Percentiles rank a stretch among this genome's conserved stretches.
These are phyloP conservation scores for Zoysia pacifica DNA, from an alignment of 176 grass and related monocot species.

Conservation along the genomic window DNA sequence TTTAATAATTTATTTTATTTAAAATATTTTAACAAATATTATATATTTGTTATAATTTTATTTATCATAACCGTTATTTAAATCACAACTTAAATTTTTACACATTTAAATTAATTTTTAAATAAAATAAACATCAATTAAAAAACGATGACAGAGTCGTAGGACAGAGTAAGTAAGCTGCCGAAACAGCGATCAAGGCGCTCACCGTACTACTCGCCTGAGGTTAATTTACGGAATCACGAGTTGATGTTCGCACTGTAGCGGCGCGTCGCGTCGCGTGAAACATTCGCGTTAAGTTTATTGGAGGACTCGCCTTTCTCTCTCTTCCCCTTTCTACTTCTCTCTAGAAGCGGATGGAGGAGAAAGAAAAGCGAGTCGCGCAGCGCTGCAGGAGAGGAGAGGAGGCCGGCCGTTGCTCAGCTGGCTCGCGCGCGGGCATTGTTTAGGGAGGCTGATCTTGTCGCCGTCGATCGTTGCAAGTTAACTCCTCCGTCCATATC, in stretches of 20 bases:
- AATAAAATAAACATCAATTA: no score
- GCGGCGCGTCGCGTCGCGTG: neutral
- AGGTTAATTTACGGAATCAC: neutral
- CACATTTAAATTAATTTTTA: no score
- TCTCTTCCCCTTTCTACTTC: no score
- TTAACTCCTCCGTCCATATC: neutral
- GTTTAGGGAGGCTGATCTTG: neutral
- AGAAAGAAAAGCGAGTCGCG: neutral
- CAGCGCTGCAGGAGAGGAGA: no score
- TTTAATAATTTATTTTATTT: no score
- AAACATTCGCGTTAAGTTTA: neutral
- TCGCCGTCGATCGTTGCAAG: slow-evolving; percentile 40
- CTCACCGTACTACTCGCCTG: neutral
- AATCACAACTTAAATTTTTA: no score
- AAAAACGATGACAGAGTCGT: no score
- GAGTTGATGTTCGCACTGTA: neutral
- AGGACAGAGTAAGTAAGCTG: neutral
- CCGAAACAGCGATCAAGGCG: slow-evolving; percentile 22
- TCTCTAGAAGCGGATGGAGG: neutral
- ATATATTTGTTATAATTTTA: no score
- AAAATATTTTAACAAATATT: no score
- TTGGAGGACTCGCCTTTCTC: no score
- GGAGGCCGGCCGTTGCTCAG: slow-evolving; percentile 20
- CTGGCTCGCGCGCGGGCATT: neutral
- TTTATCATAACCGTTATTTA: no score